Evolutionary conservation across 495 filamentous ascomycete genomes (phyloP), one percentile per base, ranked within the genome.

Genomic region (Neurospora terricola): DNA sequence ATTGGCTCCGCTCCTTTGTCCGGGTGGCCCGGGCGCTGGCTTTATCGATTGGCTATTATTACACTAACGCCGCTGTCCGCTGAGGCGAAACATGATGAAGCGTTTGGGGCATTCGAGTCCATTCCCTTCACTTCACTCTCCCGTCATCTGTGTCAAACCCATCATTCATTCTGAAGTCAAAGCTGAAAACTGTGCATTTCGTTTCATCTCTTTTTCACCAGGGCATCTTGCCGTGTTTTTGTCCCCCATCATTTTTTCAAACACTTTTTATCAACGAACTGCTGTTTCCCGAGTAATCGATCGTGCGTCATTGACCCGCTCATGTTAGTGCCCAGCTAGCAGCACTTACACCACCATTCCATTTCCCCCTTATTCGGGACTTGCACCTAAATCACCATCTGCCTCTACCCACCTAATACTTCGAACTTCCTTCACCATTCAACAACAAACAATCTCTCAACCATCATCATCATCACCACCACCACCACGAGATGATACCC

Each of bases 401-500:
- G 3, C 45, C 40, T 14, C 12, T 43, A 12, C 21, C 18, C 42
- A 54, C 54, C 54, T 34, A 7, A 30, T 54, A 18, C 6, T 18
- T 62, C 27, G 12, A 54, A 34, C 54, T 62, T 18, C 11, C n/a
- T n/a, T n/a, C 6, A 34, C 14, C 12, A n/a, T 40, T 14, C 3
- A 43, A 40, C 18, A 37, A 71, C 73, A 71, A 39, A 36, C 36
- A 1, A 69, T 21, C 21, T 14, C 9, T 27, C 21, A 18, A 11
- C n/a, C 14, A 38, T 42, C 10, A 23, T 36, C 21, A 12, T 12
- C 38, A 69, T 21, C 42, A 72, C 21, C 12, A 21, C 30, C 70
- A 69, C 43, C n/a, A n/a, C n/a, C n/a, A n/a, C n/a, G n/a, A n/a
- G 36, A 81, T 81, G 80, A 45, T 80, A 75, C 71, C 79, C 72